Conservation (phyloP, 345 rosid genomes). For the Linum usitatissimum region DNA sequence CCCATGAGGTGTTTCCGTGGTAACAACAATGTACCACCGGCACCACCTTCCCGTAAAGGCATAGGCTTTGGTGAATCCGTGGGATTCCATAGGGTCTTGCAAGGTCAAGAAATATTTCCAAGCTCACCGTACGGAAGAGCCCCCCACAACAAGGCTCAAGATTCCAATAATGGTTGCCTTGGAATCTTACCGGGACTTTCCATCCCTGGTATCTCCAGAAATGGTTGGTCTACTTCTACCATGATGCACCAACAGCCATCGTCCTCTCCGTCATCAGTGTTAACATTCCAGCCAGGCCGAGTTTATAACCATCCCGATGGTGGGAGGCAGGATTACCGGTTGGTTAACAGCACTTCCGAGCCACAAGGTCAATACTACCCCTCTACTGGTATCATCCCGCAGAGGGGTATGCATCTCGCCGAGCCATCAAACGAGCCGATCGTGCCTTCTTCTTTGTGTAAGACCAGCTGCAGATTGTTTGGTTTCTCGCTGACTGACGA, state of each 20-base stretch:
- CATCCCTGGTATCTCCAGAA: constrained; percentile 30
- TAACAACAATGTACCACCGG: constrained; percentile 14
- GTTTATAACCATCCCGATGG: constrained; percentile 15
- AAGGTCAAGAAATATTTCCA: constrained; percentile 94
- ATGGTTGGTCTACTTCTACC: constrained; percentile 39
- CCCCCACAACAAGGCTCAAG: constrained; percentile 21
- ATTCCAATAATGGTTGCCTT: constrained; percentile 24
- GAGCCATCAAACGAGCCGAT: constrained; percentile 17
- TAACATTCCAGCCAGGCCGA: constrained; percentile 42
- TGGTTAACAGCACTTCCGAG: constrained; percentile 11
- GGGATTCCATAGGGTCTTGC: constrained; percentile 85
- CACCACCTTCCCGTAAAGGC: constrained; percentile 28
- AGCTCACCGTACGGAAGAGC: constrained; percentile 30
- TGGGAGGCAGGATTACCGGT: constrained; percentile 10
- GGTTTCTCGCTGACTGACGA: constrained; percentile 83
- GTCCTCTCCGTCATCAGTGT: constrained; percentile 76
- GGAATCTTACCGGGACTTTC: constrained; percentile 31
- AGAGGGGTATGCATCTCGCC: constrained; percentile 11
- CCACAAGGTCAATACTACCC: constrained; percentile 13
- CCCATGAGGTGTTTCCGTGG: constrained; percentile 31
- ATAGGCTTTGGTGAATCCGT: constrained; percentile 54
- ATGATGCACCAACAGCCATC: constrained; percentile 16
- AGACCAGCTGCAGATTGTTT: constrained; percentile 83
- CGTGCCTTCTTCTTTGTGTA: constrained; percentile 30
- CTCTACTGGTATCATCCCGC: constrained; percentile 11